Evolutionary conservation across 1,139 yeast species (phyloP), one percentile per base, ranked within the genome.

Genomic region (Pichia inconspicua): DNA sequence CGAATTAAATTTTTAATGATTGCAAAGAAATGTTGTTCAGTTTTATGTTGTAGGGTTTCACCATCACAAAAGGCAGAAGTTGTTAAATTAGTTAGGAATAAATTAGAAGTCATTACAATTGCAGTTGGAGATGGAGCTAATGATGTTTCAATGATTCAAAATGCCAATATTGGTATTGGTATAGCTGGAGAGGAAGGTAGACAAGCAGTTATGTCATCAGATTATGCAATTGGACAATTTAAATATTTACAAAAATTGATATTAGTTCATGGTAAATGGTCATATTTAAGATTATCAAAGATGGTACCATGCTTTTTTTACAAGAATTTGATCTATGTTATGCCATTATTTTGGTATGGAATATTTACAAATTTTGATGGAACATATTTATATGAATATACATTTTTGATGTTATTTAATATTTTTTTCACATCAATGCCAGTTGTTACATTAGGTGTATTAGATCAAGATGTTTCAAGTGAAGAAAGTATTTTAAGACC

Each of bases 71-170:
- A 79, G 60, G 84, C 84, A 2, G 69, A 67, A 50, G 78, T 79
- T 49, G 83, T 78, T 25, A 68, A 63, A 48, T 63, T 76, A 61
- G 84, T 79, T 5, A 78, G 77, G 55, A 63, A 69, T 32, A 67
- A 67, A 30, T 70, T 79, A 48, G 62, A 69, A 35, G 84, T 68
- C 35, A 78, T 79, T 80, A 79, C 84, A 1, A 69, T 79, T 51
- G 84, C 84, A 0, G 76, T 79, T 57, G 84, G 84, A 38, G 84
- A 79, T 64, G 84, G 84, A 53, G 82, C 84, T 25, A 79, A 79
- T 59, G 84, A 79, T 63, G 84, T 79, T 44, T 82, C 84, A 9
- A 79, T 79, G 84, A 79, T 79, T 54, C 84, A 79, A 62, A 76
- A 82, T 10, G 82, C 84, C 4, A 75, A 79, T 61, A 77, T 79